These are phyloP conservation scores for Leccinum barrowsii DNA, from an alignment of 768 basidiomycete genomes.

Conservation along the genomic window DNA sequence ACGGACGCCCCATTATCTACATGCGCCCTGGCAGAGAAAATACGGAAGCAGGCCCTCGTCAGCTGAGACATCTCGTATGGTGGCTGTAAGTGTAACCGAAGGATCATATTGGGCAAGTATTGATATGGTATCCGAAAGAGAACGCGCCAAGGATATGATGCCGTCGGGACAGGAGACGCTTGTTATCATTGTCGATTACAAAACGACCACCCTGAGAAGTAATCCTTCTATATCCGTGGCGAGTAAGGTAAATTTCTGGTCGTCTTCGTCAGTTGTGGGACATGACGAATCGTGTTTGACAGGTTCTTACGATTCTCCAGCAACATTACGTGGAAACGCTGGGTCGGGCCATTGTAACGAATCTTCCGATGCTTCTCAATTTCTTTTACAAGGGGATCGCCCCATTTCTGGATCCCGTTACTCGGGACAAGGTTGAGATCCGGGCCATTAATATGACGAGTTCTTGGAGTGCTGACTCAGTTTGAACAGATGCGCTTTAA, in stretches of 20 bases:
- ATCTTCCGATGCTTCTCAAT: constrained; percentile 68
- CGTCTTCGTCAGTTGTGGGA: neutral
- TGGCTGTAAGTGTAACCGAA: constrained; percentile 55
- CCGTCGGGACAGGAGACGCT: constrained; percentile 80
- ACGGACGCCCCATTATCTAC: constrained; percentile 85
- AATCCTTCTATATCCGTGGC: constrained; percentile 83
- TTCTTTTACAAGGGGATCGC: constrained; percentile 83
- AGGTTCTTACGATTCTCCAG: constrained; percentile 77
- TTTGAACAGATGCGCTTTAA: constrained; percentile 77
- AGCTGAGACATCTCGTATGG: constrained; percentile 84
- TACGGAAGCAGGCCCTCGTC: constrained; percentile 71
- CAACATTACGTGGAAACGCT: constrained; percentile 89
- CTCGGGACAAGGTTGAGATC: constrained; percentile 69
- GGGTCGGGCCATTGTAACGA: constrained; percentile 79
- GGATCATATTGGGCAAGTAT: neutral
- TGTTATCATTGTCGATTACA: constrained; percentile 84
- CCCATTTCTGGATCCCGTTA: constrained; percentile 86
- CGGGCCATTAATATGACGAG: too few relatives aligned
- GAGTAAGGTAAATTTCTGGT: constrained; percentile 49
- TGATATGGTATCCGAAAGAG: constrained; percentile 41
- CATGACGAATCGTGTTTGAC: neutral
- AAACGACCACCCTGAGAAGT: constrained; percentile 72
- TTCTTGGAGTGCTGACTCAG: neutral
- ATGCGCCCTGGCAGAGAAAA: constrained; percentile 88
- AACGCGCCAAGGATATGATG: constrained; percentile 88